phyloP scores from a whole-genome alignment of 495 filamentous ascomycete species.

The Pseudevernia furfuracea region DNA sequence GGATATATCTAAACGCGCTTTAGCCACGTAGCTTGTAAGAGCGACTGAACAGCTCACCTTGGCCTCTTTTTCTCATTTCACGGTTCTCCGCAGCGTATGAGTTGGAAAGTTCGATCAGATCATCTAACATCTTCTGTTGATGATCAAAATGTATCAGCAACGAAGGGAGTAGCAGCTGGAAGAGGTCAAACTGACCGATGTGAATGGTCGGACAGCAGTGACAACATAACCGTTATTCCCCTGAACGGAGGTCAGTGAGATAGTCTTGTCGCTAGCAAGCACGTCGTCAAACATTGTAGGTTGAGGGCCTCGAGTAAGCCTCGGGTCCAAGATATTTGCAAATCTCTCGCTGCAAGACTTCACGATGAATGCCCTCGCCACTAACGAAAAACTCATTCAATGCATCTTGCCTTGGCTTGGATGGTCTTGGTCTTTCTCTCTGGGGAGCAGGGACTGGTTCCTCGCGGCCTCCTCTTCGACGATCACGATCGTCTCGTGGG shows the following conservation, averaged over 20 bases:
- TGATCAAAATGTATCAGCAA: conserved; percentile 3
- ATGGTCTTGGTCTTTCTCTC: conserved; percentile 8
- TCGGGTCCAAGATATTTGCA: conserved; percentile 90
- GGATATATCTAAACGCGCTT: conserved; percentile 16
- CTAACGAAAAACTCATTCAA: conserved; percentile 77
- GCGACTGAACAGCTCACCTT: conserved; percentile 17
- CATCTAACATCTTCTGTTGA: conserved; percentile 25
- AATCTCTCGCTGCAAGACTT: conserved; percentile 92
- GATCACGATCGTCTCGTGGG: conserved; percentile 17
- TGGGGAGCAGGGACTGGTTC: background rate
- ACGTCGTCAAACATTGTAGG: conserved; percentile 58
- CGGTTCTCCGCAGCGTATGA: conserved; percentile 24
- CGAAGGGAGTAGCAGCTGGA: background rate
- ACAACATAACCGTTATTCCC: conserved; percentile 24
- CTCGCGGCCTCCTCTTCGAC: conserved; percentile 4
- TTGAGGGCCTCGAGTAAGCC: conserved; percentile 79
- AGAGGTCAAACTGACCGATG: conserved; percentile 19
- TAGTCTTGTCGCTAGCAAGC: background rate
- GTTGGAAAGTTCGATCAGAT: conserved; percentile 22
- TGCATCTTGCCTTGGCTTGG: conserved; percentile 4
- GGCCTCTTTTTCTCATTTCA: conserved; percentile 17
- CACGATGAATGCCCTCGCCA: conserved; percentile 81
- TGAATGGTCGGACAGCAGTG: conserved; percentile 28
- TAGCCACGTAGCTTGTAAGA: conserved; percentile 5
- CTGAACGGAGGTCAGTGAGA: conserved; percentile 19